Evolutionary conservation across 305 asterid species (phyloP), one percentile per base, ranked within the genome.

Genomic region (Ajuga reptans): DNA sequence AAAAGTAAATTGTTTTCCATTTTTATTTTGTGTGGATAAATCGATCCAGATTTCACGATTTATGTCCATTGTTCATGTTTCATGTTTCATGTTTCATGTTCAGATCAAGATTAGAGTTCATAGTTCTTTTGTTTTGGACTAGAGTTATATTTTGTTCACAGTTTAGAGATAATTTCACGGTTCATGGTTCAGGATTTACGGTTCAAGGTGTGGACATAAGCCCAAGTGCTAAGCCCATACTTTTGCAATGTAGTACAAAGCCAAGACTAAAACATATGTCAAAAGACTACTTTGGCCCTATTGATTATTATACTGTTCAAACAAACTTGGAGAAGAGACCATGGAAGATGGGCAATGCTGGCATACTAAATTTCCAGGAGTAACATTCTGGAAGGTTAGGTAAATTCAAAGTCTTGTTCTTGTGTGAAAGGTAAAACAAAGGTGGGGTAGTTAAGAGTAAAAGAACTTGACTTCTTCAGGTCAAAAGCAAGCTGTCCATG

Each of bases 361-460:
- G 21, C 16, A 52, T 1, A 66, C 41, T 34, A 33, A 37, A 36
- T 37, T 16, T 14, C 51, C 5, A 17, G n/a, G 24, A 11, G 18
- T 37, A 24, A 52, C 6, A 24, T 17, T 66, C 50, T 49, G 41
- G 39, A 42, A 46, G 53, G 58, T 41, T 52, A 52, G 65, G 17
- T 64, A n/a, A 46, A 51, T 58, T 60, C 65, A 59, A 39, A 50
- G 52, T 41, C 60, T 67, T 52, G 65, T 18, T 62, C 64, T 74
- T 58, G 46, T 9, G 34, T 73, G 50, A 42, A 18, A 18, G 52
- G 64, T 46, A 24, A 54, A 24, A 21, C 27, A 1, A 1, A 29
- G 31, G 53, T 17, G 21, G 43, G 24, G 50, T 5, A 34, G 63
- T 55, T 9, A 34, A 24, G 0, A 34, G 60, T 16, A 62, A 54